Conservation (phyloP, 805 yeast species). For the Cyberlindnera amylophila region DNA sequence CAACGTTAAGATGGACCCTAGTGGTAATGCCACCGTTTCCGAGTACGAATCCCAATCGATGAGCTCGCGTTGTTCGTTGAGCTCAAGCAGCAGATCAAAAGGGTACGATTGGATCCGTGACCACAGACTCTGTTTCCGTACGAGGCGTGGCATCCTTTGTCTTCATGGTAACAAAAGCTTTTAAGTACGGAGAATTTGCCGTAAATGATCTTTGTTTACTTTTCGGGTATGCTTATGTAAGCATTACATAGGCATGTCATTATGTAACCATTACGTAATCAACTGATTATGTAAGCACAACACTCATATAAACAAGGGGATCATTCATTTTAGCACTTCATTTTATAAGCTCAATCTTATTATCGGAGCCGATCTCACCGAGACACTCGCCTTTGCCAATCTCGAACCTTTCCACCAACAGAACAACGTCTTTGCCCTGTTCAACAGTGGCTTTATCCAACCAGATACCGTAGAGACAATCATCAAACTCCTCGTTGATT, state of each 20-base stretch:
- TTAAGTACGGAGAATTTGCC: no score
- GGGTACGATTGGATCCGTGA: constrained; percentile 24
- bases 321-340: no score
- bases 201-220: no score
- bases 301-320: no score
- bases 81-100: constrained; percentile 21
- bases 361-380: constrained; percentile 37
- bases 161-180: no score
- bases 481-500: constrained; percentile 39
- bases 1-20: constrained; percentile 22
- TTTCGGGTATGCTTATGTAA: no score
- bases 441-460: constrained; percentile 7
- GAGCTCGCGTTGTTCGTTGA: constrained; percentile 27
- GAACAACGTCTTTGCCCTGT: constrained; percentile 30
- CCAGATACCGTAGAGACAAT: constrained; percentile 42
- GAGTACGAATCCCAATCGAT: constrained; percentile 29
- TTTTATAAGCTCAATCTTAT: constrained; percentile 13
- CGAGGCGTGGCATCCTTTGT: constrained; percentile 17
- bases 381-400: constrained; percentile 38
- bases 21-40: constrained; percentile 24
- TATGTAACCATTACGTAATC: no score
- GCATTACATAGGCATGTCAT: no score
- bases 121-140: constrained; percentile 22
- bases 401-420: constrained; percentile 49
- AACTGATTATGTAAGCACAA: no score